These are phyloP conservation scores for Barnettozyma sucrosica DNA, from an alignment of 805 yeast genomes.

Conservation along the genomic window DNA sequence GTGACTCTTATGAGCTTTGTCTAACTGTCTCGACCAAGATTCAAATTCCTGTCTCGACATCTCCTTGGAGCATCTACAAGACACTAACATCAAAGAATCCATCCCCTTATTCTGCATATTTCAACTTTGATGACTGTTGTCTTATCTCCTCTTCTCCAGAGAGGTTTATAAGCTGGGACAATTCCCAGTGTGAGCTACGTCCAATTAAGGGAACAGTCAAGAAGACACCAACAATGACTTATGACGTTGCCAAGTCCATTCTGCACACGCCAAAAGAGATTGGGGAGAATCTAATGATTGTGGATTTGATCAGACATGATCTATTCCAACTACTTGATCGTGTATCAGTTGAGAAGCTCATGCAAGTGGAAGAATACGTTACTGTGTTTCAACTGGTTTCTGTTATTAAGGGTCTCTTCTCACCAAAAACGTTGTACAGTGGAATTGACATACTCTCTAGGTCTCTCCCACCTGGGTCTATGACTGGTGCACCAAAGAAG, in stretches of 20 bases:
- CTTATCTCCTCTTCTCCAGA: constrained; percentile 92
- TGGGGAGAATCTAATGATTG: constrained; percentile 96
- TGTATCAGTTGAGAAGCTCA: constrained; percentile 71
- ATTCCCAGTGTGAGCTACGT: constrained; percentile 61
- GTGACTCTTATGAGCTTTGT: constrained; percentile 93
- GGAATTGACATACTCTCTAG: constrained; percentile 78
- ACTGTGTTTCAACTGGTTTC: constrained; percentile 91
- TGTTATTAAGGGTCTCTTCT: constrained; percentile 61
- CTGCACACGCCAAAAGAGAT: constrained; percentile 84
- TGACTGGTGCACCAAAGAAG: constrained; percentile 99
- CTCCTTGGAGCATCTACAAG: constrained; percentile 79
- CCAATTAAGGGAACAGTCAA: constrained; percentile 96
- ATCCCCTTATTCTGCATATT: constrained; percentile 83
- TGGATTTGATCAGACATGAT: constrained; percentile 92
- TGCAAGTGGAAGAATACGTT: constrained; percentile 88
- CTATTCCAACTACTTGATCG: constrained; percentile 57
- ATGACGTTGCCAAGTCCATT: constrained; percentile 54
- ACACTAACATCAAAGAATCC: constrained; percentile 71
- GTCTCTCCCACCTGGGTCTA: constrained; percentile 94
- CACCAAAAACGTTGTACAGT: constrained; percentile 29
- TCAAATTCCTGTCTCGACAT: constrained; percentile 39
- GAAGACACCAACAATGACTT: constrained; percentile 48
- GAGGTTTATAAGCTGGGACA: constrained; percentile 76
- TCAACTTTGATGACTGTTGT: constrained; percentile 55
- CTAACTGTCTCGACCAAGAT: constrained; percentile 71